These are phyloP conservation scores for Lentinula aciculospora DNA, from an alignment of 768 basidiomycete species.

Conservation along the genomic window DNA sequence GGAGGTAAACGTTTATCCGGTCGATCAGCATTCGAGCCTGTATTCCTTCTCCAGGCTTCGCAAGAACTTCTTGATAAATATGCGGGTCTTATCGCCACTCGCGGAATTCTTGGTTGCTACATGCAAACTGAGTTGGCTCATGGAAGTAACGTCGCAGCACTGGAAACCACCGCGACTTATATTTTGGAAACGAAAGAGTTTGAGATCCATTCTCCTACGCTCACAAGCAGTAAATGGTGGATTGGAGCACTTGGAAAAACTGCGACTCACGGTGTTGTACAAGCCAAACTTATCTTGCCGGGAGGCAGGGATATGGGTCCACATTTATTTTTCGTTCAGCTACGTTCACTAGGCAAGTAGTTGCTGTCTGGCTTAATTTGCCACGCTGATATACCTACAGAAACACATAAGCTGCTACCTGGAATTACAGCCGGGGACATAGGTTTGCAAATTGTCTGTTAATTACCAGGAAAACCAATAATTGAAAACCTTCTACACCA, in stretches of 20 bases:
- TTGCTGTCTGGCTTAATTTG: not conserved
- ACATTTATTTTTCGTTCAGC: conserved; percentile 69
- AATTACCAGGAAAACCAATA: not conserved
- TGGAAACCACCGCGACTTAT: conserved; percentile 78
- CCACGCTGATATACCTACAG: conserved; percentile 24
- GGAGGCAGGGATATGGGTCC: conserved; percentile 58
- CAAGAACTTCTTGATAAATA: conserved; percentile 48
- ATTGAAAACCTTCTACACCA: conserved; percentile 13
- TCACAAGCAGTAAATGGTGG: conserved; percentile 83
- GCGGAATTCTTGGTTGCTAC: conserved; percentile 67
- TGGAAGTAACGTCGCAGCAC: conserved; percentile 59
- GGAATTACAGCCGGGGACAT: conserved; percentile 69
- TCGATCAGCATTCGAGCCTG: conserved; percentile 56
- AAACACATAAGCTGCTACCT: conserved; percentile 53
- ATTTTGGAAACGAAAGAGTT: conserved; percentile 63
- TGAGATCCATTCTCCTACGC: conserved; percentile 68
- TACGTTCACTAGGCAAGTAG: conserved; percentile 54
- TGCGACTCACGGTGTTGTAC: conserved; percentile 70
- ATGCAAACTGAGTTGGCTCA: conserved; percentile 78
- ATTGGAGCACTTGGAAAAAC: conserved; percentile 68
- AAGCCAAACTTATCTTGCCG: conserved; percentile 68
- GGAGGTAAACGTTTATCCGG: not conserved
- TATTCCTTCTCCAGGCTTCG: conserved; percentile 58
- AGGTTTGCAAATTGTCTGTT: conserved; percentile 26
- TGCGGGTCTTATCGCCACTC: conserved; percentile 38